Evolutionary conservation across 2,329 filamentous ascomycete genomes (phyloP).

Genomic region (Fusarium longipes): DNA sequence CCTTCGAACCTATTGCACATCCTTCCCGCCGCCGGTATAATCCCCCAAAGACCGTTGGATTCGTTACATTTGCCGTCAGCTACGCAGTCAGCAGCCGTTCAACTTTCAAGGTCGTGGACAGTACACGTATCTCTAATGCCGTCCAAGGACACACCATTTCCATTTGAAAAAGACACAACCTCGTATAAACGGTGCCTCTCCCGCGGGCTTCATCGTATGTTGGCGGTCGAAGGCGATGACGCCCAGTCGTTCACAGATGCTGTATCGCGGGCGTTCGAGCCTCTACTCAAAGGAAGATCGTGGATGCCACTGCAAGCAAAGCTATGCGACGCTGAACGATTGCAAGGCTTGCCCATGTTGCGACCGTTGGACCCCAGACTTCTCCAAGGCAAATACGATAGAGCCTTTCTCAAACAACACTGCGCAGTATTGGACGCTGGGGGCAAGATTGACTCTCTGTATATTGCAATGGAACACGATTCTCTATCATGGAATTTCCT

Average conservation of each 20-base stretch:
- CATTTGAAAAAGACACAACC: constrained; percentile 70
- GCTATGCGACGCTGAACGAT: constrained; percentile 65
- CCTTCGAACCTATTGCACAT: constrained; percentile 20
- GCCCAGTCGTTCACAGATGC: constrained; percentile 62
- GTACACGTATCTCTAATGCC: constrained; percentile 70
- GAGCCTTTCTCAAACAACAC: constrained; percentile 63
- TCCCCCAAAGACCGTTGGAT: constrained; percentile 14
- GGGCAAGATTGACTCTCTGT: constrained; percentile 68
- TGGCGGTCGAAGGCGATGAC: constrained; percentile 63
- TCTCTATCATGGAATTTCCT: constrained; percentile 68
- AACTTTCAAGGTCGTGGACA: constrained; percentile 61
- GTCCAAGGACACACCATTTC: constrained; percentile 64
- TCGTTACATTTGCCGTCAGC: constrained; percentile 2
- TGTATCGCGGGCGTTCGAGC: constrained; percentile 61
- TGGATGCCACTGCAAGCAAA: constrained; percentile 71
- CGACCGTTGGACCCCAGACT: constrained; percentile 61
- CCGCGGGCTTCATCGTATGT: constrained; percentile 68
- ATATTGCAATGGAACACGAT: constrained; percentile 66
- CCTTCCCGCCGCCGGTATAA: constrained; percentile 28
- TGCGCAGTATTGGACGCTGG: constrained; percentile 66
- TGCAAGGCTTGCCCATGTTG: constrained; percentile 69
- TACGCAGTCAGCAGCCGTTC: constrained; percentile 12
- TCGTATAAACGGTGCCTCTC: constrained; percentile 71
- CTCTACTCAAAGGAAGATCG: constrained; percentile 60
- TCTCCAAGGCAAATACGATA: constrained; percentile 58